Percentiles rank a stretch among this genome's conserved stretches.
These are phyloP conservation scores for Fusarium begoniae DNA, from an alignment of 2,329 filamentous ascomycete genomes.

Conservation along the genomic window DNA sequence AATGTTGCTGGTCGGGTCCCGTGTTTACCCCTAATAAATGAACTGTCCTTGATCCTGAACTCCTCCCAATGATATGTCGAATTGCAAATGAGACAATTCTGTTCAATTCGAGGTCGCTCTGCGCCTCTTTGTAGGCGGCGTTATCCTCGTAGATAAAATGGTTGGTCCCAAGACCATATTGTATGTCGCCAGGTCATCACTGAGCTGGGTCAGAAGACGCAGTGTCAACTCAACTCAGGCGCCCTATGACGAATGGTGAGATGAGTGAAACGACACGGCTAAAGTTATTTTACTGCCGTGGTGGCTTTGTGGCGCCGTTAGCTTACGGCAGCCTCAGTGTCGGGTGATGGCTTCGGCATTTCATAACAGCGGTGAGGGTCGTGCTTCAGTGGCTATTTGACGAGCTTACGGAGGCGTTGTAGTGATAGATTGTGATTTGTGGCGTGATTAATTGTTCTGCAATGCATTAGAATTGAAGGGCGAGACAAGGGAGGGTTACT, in stretches of 20 bases:
- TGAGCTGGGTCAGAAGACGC: background rate
- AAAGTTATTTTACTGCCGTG: background rate
- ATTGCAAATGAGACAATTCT: background rate
- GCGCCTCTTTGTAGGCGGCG: background rate
- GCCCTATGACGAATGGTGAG: background rate
- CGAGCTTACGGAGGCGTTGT: background rate
- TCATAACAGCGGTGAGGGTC: background rate
- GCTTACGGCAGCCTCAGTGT: background rate
- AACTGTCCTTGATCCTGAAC: conserved; percentile 2
- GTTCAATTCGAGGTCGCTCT: background rate
- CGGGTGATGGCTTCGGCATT: conserved; percentile 3
- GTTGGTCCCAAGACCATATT: background rate
- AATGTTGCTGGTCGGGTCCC: conserved; percentile 15
- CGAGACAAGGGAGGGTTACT: background rate
- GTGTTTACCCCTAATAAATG: background rate
- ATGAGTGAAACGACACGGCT: background rate
- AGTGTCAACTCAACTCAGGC: background rate
- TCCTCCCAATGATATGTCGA: conserved; percentile 13
- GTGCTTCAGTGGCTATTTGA: background rate
- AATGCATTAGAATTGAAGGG: background rate
- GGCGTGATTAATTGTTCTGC: background rate
- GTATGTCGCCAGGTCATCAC: too few relatives aligned
- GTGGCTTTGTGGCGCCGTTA: background rate
- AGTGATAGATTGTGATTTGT: background rate
- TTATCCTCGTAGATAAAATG: background rate